Evolutionary conservation across 306 rosid species (phyloP).

Genomic region (Ammopiptanthus mongolicus): DNA sequence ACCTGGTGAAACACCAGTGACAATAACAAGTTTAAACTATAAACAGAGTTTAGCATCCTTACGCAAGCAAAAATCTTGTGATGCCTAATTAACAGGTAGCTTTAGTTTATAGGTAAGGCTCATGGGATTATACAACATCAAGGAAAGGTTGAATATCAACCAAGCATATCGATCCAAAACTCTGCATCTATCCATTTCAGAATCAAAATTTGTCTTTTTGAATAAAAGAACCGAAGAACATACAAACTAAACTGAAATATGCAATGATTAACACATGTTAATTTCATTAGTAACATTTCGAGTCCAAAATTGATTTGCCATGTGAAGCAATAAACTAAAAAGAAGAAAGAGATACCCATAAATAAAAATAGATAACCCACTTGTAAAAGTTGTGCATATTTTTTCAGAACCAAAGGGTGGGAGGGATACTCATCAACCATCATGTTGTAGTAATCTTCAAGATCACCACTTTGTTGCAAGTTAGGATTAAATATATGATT

Average conservation of each 20-base stretch:
- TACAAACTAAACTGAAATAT: neutral
- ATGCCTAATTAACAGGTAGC: neutral
- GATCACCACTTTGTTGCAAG: slow-evolving; percentile 35
- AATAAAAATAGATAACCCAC: slow-evolving; percentile 28
- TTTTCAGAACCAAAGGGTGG: slow-evolving; percentile 63
- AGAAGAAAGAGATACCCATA: neutral
- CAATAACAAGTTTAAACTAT: neutral
- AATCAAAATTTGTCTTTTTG: neutral
- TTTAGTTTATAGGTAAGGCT: neutral
- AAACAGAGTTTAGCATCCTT: neutral
- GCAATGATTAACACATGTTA: neutral
- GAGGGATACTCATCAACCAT: slow-evolving; percentile 55
- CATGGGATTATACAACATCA: neutral
- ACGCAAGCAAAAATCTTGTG: neutral
- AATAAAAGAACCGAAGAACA: neutral
- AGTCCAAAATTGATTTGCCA: neutral
- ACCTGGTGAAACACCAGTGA: neutral
- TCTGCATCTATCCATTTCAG: neutral
- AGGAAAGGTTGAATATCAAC: neutral
- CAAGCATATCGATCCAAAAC: neutral
- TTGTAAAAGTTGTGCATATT: slow-evolving; percentile 59
- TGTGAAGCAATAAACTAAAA: neutral
- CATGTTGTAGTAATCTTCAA: slow-evolving; percentile 47
- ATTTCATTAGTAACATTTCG: neutral
- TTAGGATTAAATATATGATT: slow-evolving; percentile 22